Conservation (phyloP, 2,329 filamentous ascomycete genomes). For the Fusarium liriodendri region DNA sequence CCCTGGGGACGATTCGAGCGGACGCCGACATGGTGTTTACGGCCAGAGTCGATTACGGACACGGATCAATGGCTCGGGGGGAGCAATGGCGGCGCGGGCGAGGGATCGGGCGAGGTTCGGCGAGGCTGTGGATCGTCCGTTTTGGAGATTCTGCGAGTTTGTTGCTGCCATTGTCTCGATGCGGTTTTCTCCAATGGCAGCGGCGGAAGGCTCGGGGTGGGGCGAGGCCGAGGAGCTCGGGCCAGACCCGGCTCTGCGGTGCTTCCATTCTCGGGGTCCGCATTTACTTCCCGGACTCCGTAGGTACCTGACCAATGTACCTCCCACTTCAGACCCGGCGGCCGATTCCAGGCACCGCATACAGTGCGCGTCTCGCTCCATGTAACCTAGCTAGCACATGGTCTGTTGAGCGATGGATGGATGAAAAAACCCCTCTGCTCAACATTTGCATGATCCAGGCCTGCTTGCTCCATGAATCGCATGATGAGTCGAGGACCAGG, state of each 20-base stretch:
- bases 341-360: neutral
- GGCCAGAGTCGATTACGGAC: neutral
- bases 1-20: constrained; percentile 26
- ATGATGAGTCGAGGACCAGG: neutral
- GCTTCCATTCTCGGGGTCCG: constrained; percentile 10
- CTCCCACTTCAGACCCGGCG: neutral
- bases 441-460: constrained; percentile 1
- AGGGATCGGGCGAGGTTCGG: neutral
- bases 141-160: constrained; percentile 24
- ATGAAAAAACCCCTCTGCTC: neutral
- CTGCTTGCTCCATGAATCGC: neutral
- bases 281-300: constrained; percentile 2
- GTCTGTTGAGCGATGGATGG: neutral
- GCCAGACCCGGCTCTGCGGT: constrained; percentile 20
- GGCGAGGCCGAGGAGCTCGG: constrained; percentile 21
- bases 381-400: neutral
- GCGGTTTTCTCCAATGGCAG: constrained; percentile 22
- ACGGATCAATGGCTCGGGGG: neutral
- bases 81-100: neutral
- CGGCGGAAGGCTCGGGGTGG: constrained; percentile 9
- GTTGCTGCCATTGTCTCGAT: constrained; percentile 18
- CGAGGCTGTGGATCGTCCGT: constrained; percentile 13
- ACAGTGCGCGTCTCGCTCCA: neutral
- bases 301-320: neutral
- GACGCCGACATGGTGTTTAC: constrained; percentile 27